Conservation (phyloP, 1,139 yeast species). For the Diutina neorugosa region DNA sequence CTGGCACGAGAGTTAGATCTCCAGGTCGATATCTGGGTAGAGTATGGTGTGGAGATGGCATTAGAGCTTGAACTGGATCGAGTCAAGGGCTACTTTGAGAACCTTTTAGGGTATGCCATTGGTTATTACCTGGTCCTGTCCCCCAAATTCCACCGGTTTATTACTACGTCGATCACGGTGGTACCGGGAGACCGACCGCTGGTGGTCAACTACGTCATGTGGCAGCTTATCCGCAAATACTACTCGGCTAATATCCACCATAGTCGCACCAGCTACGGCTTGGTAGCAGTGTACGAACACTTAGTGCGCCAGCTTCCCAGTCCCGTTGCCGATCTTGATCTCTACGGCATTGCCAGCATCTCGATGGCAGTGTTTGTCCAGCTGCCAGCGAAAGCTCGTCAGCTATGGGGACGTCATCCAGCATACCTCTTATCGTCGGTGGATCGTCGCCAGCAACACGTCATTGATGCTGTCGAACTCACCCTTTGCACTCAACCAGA, state of each 20-base stretch:
- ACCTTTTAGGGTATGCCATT: constrained; percentile 16
- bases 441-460: background rate
- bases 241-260: background rate
- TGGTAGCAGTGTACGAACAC: background rate
- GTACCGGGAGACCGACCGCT: background rate
- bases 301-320: background rate
- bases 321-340: background rate
- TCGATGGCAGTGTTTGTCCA: background rate
- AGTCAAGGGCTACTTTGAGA: constrained; percentile 11
- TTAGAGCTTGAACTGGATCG: background rate
- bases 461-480: background rate
- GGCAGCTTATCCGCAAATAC: background rate
- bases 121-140: background rate
- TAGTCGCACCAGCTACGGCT: background rate
- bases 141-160: background rate
- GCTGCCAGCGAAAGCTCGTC: background rate
- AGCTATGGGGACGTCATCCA: background rate
- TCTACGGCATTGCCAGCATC: background rate
- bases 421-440: background rate
- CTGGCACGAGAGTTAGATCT: constrained; percentile 19
- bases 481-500: constrained; percentile 13
- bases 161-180: background rate
- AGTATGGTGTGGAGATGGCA: constrained; percentile 9
- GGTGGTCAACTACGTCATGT: background rate
- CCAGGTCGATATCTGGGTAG: constrained; percentile 27